Base-by-base conservation (phyloP, 805 yeast genomes). In the Wickerhamomyces bisporus region DNA sequence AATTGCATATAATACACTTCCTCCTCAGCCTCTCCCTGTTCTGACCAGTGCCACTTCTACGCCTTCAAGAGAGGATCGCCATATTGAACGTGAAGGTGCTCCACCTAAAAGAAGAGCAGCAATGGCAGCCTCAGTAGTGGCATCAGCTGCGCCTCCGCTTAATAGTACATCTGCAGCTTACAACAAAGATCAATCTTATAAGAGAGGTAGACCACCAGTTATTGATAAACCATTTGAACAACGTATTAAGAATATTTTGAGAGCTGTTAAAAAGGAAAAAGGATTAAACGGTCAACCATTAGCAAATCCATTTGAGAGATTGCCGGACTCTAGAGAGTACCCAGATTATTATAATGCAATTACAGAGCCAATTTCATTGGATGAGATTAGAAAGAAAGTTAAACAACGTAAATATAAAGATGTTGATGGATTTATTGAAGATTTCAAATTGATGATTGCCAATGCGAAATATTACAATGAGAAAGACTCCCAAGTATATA, bases 171-270 rank as follows among this genome's bases (percentile, higher is more conserved):
- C 52, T 6, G 40, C 47, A 3, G 40, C 35, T 2, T 42, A 42
- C 12, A 38, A 24, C 23, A 48, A 49, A 25, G 60, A 55, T 8
- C 53, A 48, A 27, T 44, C 59, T 5, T 52, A 51, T 39, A 81
- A 86, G 59, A 73, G 95, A 53, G 95, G 95, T 15, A 73, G 95
- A 50, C 96, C 96, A 5, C 95, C 96, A 2, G 82, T 86, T 40
- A 86, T 87, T 35, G 95, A 86, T 58, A 82, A 79, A 55, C 95
- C 95, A 6, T 89, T 83, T 60, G 97, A 93, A 61, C 87, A 87
- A 55, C 71, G 97, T 45, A 88, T 91, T 61, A 89, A 91, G 60
- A 79, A 86, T 48, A 80, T 93, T 27, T 64, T 93, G 68, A 78
- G 94, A 57, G 79, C 77, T 34, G 68, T 93, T 55, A 85, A 88